phyloP scores from a whole-genome alignment of 306 rosid genomes.

The Amphicarpaea edgeworthii region DNA sequence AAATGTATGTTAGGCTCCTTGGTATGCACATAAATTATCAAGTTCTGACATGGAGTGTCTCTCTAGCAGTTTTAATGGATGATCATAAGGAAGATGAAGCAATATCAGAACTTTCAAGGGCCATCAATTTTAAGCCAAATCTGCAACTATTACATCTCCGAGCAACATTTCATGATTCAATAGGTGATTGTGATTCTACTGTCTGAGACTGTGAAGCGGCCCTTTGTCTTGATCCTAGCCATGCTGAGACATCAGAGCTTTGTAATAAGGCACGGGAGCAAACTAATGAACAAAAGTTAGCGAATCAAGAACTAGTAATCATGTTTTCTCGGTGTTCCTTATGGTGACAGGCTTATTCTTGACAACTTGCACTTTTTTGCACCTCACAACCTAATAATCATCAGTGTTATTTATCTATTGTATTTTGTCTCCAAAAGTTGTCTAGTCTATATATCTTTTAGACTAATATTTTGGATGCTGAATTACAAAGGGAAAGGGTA shows the following conservation, averaged over 20 bases:
- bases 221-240: slow-evolving; percentile 26
- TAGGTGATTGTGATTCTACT: neutral
- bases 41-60: neutral
- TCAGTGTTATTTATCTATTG: neutral
- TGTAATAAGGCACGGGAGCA: slow-evolving; percentile 12
- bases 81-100: slow-evolving; percentile 10
- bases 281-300: slow-evolving; percentile 4
- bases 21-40: neutral
- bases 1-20: neutral
- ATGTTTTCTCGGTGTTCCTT: neutral
- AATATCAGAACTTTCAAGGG: slow-evolving; percentile 11
- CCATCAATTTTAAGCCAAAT: neutral
- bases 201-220: slow-evolving; percentile 9
- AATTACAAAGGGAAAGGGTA: neutral
- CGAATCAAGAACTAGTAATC: neutral
- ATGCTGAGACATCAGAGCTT: slow-evolving; percentile 9
- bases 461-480: slow-evolving; percentile 10
- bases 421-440: neutral
- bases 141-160: slow-evolving; percentile 12
- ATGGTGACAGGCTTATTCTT: neutral
- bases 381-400: neutral
- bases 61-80: slow-evolving; percentile 6
- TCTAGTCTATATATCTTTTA: neutral
- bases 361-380: neutral
- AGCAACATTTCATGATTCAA: slow-evolving; percentile 18